These are phyloP conservation scores for Solanum chmielewskii DNA, from an alignment of 257 asterid genomes.

Conservation along the genomic window DNA sequence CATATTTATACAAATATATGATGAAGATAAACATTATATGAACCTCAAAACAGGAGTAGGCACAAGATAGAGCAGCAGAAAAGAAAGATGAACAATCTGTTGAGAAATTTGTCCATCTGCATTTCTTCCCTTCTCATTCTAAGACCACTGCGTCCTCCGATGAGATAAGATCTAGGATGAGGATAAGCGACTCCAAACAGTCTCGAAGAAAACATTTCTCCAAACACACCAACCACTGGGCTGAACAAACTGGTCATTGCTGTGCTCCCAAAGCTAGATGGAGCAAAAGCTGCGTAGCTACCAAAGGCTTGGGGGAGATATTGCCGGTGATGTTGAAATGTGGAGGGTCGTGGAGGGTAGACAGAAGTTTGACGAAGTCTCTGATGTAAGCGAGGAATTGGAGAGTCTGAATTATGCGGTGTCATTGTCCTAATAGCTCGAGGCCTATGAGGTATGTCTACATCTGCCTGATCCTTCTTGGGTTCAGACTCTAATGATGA, in stretches of 20 bases:
- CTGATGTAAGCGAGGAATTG: conserved; percentile 22
- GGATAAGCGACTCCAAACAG: conserved; percentile 62
- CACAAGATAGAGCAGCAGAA: conserved; percentile 58
- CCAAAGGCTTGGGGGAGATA: conserved; percentile 28
- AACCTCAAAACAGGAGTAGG: conserved; percentile 55
- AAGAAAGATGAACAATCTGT: conserved; percentile 59
- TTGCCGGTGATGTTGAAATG: conserved; percentile 7
- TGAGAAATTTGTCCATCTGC: conserved; percentile 61
- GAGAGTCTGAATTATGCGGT: conserved; percentile 9
- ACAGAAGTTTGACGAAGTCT: conserved; percentile 7
- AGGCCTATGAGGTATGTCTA: conserved; percentile 62
- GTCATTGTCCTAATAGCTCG: conserved; percentile 30
- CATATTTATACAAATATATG: conserved; percentile 3
- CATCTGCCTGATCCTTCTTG: conserved; percentile 32
- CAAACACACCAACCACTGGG: conserved; percentile 1
- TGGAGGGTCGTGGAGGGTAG: not conserved
- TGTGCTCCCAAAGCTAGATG: conserved; percentile 8
- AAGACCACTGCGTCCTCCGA: conserved; percentile 35
- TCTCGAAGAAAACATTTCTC: conserved; percentile 66
- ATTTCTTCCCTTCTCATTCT: conserved; percentile 29
- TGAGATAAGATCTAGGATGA: conserved; percentile 36
- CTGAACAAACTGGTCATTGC: not conserved
- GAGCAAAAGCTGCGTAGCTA: conserved; percentile 21
- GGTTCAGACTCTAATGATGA: conserved; percentile 38
- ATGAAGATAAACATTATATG: not conserved